phyloP scores from a whole-genome alignment of 768 basidiomycete species.

The Chalciporus chontae region DNA sequence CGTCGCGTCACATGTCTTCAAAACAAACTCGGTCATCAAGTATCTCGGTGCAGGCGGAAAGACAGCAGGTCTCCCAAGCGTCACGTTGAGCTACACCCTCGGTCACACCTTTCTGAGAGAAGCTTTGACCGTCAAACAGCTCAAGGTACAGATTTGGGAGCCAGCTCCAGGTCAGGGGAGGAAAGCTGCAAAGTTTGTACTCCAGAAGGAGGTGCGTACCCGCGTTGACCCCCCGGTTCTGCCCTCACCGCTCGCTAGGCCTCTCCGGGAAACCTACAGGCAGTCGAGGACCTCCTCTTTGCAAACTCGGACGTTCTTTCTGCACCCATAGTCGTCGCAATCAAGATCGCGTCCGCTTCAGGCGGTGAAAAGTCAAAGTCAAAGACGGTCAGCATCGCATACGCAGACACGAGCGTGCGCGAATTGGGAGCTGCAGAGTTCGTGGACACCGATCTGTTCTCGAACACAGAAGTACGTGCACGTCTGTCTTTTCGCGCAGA shows the following conservation, averaged over 20 bases:
- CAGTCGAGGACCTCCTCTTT: conserved; percentile 85
- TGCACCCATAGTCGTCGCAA: conserved; percentile 85
- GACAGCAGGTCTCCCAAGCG: conserved; percentile 64
- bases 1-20: conserved; percentile 78
- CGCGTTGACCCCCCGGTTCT: not conserved
- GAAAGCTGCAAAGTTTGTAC: conserved; percentile 66
- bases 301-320: conserved; percentile 72
- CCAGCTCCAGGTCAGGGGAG: conserved; percentile 73
- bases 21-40: conserved; percentile 90
- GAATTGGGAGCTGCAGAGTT: conserved; percentile 89
- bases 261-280: conserved; percentile 69
- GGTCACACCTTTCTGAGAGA: conserved; percentile 85
- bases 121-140: conserved; percentile 83
- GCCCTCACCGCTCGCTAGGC: conserved; percentile 43
- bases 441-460: conserved; percentile 92
- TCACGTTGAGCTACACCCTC: conserved; percentile 69
- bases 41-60: conserved; percentile 71
- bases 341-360: conserved; percentile 66
- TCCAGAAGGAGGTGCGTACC: conserved; percentile 72
- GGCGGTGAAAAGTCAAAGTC: conserved; percentile 54
- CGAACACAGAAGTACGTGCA: conserved; percentile 81
- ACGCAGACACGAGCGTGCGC: conserved; percentile 83
- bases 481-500: not conserved
- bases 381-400: conserved; percentile 82
- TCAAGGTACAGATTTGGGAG: conserved; percentile 89